Evolutionary conservation across 2,329 filamentous ascomycete genomes (phyloP).

Genomic region (Cordyceps cateniannulata): DNA sequence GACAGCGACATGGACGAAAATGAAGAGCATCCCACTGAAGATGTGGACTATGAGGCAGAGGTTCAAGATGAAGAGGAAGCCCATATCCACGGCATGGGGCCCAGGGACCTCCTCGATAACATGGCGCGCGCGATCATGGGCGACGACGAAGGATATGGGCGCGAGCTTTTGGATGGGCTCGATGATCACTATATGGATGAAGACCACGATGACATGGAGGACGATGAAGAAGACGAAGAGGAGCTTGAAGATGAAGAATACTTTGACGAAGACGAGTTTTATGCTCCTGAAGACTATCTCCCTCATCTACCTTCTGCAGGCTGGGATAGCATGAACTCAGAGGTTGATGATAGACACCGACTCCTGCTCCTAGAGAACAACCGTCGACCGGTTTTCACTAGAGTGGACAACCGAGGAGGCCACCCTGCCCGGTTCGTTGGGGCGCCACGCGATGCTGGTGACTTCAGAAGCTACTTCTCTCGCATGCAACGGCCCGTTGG

Average conservation of each 20-base stretch:
- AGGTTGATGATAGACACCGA: constrained; percentile 42
- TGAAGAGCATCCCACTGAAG: constrained; percentile 45
- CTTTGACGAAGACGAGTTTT: constrained; percentile 50
- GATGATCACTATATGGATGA: constrained; percentile 50
- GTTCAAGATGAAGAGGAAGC: constrained; percentile 50
- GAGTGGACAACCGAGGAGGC: constrained; percentile 44
- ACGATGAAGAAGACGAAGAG: constrained; percentile 62
- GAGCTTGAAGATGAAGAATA: constrained; percentile 63
- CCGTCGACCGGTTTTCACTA: constrained; percentile 28
- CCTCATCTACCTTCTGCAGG: constrained; percentile 44
- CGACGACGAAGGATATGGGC: constrained; percentile 45
- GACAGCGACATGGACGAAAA: constrained; percentile 51
- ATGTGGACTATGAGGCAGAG: constrained; percentile 49
- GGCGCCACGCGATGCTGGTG: constrained; percentile 46
- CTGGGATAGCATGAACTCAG: constrained; percentile 51
- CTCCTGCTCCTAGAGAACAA: constrained; percentile 47
- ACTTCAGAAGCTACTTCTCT: constrained; percentile 44
- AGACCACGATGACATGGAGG: constrained; percentile 53
- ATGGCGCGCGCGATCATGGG: constrained; percentile 51
- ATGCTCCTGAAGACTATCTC: constrained; percentile 42
- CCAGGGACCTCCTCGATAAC: constrained; percentile 41
- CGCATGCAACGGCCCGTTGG: constrained; percentile 48
- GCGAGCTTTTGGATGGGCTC: constrained; percentile 44
- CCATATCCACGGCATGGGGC: constrained; percentile 38
- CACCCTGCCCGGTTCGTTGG: constrained; percentile 50